phyloP scores from a whole-genome alignment of 306 rosid genomes.

The Dryas alaskensis region DNA sequence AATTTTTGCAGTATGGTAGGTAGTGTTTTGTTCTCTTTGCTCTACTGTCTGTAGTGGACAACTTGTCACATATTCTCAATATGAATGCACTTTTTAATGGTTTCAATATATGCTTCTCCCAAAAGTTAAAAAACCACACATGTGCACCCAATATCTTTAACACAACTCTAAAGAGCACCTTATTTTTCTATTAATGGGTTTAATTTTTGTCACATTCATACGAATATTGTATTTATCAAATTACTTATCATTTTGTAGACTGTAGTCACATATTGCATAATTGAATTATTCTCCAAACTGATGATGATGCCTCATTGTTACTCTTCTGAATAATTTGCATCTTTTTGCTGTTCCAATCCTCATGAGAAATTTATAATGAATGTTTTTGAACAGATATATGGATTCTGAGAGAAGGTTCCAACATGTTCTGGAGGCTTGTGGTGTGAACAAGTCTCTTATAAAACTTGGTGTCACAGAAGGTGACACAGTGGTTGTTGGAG shows the following conservation, averaged over 20 bases:
- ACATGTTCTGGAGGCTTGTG: slow-evolving; percentile 94
- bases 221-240: neutral
- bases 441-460: slow-evolving; percentile 75
- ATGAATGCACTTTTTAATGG: neutral
- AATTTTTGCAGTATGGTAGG: neutral
- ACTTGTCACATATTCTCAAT: neutral
- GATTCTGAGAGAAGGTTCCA: slow-evolving; percentile 94
- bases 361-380: slow-evolving; percentile 20
- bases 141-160: neutral
- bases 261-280: neutral
- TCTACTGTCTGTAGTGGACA: neutral
- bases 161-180: neutral
- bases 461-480: slow-evolving; percentile 86
- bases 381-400: slow-evolving; percentile 51
- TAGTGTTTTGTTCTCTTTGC: neutral
- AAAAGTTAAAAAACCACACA: neutral
- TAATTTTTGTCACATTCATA: neutral
- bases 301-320: neutral
- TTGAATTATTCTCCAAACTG: neutral
- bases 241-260: neutral
- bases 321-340: neutral
- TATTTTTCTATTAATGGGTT: neutral
- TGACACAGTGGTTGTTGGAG: slow-evolving; percentile 75
- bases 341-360: slow-evolving; percentile 10
- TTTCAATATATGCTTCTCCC: neutral